Conservation (phyloP, 2,329 filamentous ascomycete species). For the Penicillium sp. region DNA sequence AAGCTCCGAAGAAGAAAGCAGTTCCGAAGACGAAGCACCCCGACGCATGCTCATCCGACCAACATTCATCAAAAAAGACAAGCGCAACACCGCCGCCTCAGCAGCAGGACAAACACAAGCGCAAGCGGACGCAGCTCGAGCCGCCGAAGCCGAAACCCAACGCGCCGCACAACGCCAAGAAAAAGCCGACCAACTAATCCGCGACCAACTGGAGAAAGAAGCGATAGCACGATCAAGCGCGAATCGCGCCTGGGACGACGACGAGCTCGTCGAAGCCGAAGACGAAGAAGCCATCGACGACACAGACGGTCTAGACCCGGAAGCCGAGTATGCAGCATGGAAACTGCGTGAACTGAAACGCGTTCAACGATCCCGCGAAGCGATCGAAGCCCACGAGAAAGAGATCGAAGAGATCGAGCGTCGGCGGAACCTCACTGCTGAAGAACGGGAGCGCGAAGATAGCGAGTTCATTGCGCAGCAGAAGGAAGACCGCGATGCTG, state of each 20-base stretch:
- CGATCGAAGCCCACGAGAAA: constrained; percentile 78
- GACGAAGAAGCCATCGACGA: constrained; percentile 79
- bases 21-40: constrained; percentile 58
- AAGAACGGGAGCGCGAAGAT: constrained; percentile 85
- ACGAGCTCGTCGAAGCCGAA: constrained; percentile 63
- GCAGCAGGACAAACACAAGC: constrained; percentile 21
- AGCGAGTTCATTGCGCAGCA: constrained; percentile 73
- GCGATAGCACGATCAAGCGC: constrained; percentile 70
- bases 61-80: constrained; percentile 65
- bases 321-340: constrained; percentile 88
- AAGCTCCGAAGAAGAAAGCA: constrained; percentile 54
- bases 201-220: constrained; percentile 83
- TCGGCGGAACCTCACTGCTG: constrained; percentile 77
- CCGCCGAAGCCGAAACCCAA: constrained; percentile 44
- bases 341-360: constrained; percentile 87
- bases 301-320: constrained; percentile 80
- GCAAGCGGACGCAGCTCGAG: constrained; percentile 30
- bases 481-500: constrained; percentile 71
- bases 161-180: constrained; percentile 61
- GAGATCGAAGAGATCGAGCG: constrained; percentile 89
- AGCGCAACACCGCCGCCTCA: constrained; percentile 44
- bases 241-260: constrained; percentile 81
- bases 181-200: constrained; percentile 74
- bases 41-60: constrained; percentile 61
- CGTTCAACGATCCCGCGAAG: constrained; percentile 80